Evolutionary conservation across 441 rosid species (phyloP).

Genomic region (Isatis lusitanica): DNA sequence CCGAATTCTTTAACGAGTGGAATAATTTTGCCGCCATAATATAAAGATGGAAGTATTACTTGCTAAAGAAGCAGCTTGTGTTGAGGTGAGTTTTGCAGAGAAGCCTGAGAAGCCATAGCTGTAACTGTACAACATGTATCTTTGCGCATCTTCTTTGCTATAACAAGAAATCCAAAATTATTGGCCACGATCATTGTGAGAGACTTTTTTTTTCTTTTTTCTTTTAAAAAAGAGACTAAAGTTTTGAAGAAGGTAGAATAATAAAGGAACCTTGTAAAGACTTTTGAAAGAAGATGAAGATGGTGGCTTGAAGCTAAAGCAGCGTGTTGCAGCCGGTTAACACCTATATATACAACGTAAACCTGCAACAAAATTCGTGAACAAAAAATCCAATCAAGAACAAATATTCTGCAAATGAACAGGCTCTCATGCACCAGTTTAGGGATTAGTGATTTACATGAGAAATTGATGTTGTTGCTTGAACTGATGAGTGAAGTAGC

Average conservation of each 20-base stretch:
- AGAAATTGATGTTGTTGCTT: slow-evolving; percentile 4
- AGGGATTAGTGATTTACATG: slow-evolving; percentile 15
- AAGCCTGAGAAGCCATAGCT: slow-evolving; percentile 68
- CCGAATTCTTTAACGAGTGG: not conserved
- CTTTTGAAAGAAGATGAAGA: slow-evolving; percentile 51
- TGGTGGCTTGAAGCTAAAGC: slow-evolving; percentile 48
- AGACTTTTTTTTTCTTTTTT: no score
- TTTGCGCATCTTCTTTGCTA: slow-evolving; percentile 59
- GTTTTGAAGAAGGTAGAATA: not conserved
- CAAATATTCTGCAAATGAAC: not conserved
- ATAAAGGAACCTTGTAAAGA: slow-evolving; percentile 48
- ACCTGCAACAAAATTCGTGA: slow-evolving; percentile 40
- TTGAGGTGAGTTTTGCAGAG: slow-evolving; percentile 58
- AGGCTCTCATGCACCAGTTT: not conserved
- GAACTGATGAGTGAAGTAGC: slow-evolving; percentile 2
- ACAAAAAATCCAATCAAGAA: not conserved
- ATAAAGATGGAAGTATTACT: slow-evolving; percentile 39
- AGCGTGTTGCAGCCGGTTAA: slow-evolving; percentile 38
- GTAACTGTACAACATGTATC: slow-evolving; percentile 63
- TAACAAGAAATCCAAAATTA: not conserved
- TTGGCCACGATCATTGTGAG: not conserved
- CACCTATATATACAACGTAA: slow-evolving; percentile 68
- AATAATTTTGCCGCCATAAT: slow-evolving; percentile 16
- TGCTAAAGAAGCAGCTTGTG: slow-evolving; percentile 58
- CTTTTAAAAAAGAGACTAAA: not conserved